Conservation (phyloP, 1,139 yeast genomes). For the Magnusiomyces ingens region DNA sequence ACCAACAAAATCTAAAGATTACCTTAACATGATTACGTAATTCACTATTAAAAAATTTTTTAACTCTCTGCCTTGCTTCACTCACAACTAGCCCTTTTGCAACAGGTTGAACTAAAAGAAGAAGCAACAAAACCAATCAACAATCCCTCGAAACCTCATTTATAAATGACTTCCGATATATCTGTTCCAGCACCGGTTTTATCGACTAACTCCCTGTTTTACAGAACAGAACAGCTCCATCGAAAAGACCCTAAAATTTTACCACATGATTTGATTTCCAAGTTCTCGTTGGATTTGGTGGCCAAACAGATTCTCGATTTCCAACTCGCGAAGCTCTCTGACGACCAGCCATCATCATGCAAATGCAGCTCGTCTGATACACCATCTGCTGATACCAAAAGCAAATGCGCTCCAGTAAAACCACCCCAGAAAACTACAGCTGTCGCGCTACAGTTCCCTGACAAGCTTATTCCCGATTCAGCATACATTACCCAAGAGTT, state of each 20-base stretch:
- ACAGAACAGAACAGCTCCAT: conserved; percentile 39
- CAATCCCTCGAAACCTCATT: no score
- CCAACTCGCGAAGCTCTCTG: conserved; percentile 31
- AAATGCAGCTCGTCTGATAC: conserved; percentile 37
- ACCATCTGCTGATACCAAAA: neutral
- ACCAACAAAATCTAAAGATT: no score
- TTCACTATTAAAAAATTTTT: no score
- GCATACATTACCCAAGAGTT: conserved; percentile 52
- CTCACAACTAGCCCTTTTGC: no score
- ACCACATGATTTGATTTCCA: conserved; percentile 35
- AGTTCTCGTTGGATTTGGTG: conserved; percentile 27
- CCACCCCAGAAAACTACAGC: conserved; percentile 35
- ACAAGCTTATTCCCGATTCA: conserved; percentile 67
- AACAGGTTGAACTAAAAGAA: no score
- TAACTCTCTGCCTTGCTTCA: no score
- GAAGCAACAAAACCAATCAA: no score
- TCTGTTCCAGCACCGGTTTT: conserved; percentile 47
- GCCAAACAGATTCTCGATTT: conserved; percentile 26
- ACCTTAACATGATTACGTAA: no score
- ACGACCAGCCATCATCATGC: conserved; percentile 49
- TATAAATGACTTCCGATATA: neutral
- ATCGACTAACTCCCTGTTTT: conserved; percentile 55
- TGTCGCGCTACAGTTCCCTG: conserved; percentile 89
- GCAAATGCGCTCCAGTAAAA: neutral
- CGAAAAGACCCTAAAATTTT: conserved; percentile 30